Percentiles rank a stretch among this genome's conserved stretches.
Conservation (phyloP, 352 stramenopile species). For the Phytophthora citricola region DNA sequence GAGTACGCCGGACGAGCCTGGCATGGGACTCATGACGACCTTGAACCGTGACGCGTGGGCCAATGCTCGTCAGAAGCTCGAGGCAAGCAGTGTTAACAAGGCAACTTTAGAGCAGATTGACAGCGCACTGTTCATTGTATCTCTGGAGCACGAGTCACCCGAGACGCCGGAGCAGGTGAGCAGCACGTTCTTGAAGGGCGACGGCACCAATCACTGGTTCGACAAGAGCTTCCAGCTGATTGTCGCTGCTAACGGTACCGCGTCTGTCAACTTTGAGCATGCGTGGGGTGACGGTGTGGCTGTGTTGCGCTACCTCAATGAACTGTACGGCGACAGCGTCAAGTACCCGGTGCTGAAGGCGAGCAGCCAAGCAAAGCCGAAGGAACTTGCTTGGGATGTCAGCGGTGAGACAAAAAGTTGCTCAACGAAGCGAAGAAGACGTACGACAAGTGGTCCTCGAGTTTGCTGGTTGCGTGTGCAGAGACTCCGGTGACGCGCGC, state of each 20-base stretch:
- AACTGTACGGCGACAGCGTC: constrained; percentile 85
- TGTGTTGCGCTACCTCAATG: constrained; percentile 90
- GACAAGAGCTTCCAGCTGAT: constrained; percentile 94
- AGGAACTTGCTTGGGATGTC: constrained; percentile 73
- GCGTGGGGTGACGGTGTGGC: constrained; percentile 91
- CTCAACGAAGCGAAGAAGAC: constrained; percentile 73
- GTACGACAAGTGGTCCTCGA: constrained; percentile 71
- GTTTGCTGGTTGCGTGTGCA: constrained; percentile 73
- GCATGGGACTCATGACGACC: constrained; percentile 83
- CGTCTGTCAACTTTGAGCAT: constrained; percentile 92
- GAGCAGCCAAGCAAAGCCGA: constrained; percentile 28
- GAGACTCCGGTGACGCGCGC: constrained; percentile 76
- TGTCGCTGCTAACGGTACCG: constrained; percentile 78
- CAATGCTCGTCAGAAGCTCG: constrained; percentile 61
- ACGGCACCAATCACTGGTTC: constrained; percentile 91
- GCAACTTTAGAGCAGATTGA: constrained; percentile 84
- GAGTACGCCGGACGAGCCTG: constrained; percentile 44
- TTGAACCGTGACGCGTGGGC: constrained; percentile 88
- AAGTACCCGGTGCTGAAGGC: constrained; percentile 73
- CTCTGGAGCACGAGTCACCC: constrained; percentile 77
- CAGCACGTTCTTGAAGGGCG: constrained; percentile 81
- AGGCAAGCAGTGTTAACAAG: constrained; percentile 65
- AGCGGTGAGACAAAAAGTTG: constrained; percentile 60
- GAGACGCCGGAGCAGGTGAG: constrained; percentile 64
- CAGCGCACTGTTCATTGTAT: constrained; percentile 86